Base-by-base conservation (phyloP, 371 early-diverging fungal species). In the Nematocida parisii region DNA sequence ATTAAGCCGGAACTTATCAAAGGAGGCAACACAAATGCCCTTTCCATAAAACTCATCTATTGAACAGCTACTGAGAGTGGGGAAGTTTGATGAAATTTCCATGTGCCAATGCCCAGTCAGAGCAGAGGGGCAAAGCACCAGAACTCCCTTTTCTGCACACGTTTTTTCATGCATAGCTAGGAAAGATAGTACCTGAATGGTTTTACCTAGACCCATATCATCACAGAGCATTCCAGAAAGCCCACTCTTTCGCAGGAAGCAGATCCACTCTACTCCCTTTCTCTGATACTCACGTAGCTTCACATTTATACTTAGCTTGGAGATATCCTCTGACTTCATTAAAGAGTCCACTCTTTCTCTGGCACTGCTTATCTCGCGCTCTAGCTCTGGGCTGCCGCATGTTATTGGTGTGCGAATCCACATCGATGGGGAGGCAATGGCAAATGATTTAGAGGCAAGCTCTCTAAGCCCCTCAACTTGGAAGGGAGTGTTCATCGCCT, bases 111-210 rank as follows among this genome's bases (percentile, higher is more conserved):
- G 97, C 1, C 94, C 93, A 6, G 93, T 93, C 73, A 98, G 86
- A 3, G 95, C 93, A 0, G 95, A 91, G 2, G 99, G 99, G 83
- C 97, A 96, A 13, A 98, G 92, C 15, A 99, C 94, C 54, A 99
- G 87, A 0, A 92, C 93, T 5, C 94, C 94, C 70, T 15, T 44
- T 15, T 40, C 20, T n/a, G 2, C 24, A 22, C 18, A n/a, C 5
- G 0, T 1, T 13, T 11, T n/a, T 55, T 64, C 46, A 1, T 70
- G 55, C 20, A 27, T 45, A 11, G 80, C 7, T 5, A 87, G 50
- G 68, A 84, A 85, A 5, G 85, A 46, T 54, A 87, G 72, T 1
- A 85, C 85, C 86, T 99, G 97, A 13, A 97, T 87, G 0, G 98
- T 97, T 88, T 97, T 99, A 50, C 94, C 98, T 74, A 92, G 89